A percentile compares a stretch with the other conserved stretches of the same genome.
phyloP scores from a whole-genome alignment of 1,284 basidiomycete genomes.

The Vanrija sp. region DNA sequence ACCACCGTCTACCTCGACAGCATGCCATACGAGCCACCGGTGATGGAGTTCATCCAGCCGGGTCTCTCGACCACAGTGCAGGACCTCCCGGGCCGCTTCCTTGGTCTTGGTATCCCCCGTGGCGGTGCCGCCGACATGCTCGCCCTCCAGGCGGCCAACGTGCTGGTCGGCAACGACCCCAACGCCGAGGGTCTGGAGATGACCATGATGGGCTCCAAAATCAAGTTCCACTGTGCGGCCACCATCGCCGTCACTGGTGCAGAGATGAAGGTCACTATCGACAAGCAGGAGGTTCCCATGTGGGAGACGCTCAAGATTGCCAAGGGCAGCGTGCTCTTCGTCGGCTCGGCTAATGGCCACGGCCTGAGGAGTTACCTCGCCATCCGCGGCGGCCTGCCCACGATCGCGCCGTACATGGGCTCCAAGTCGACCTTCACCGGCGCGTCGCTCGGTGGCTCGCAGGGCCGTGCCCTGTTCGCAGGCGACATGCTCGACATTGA shows the following conservation, averaged over 20 bases:
- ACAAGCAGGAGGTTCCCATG: slow-evolving; percentile 51
- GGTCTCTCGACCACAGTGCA: slow-evolving; percentile 64
- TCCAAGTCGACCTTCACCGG: slow-evolving; percentile 49
- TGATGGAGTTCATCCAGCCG: slow-evolving; percentile 58
- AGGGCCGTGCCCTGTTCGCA: slow-evolving; percentile 54
- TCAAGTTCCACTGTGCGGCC: slow-evolving; percentile 55
- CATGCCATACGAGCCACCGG: slow-evolving; percentile 42
- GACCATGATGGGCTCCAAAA: slow-evolving; percentile 41
- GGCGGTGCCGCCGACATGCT: slow-evolving; percentile 65
- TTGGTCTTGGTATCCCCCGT: slow-evolving; percentile 62
- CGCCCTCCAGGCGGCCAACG: slow-evolving; percentile 60
- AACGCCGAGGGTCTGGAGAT: slow-evolving; percentile 62
- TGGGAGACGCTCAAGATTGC: slow-evolving; percentile 57
- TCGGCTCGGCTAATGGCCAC: slow-evolving; percentile 49
- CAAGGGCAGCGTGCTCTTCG: slow-evolving; percentile 51
- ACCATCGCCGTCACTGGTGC: slow-evolving; percentile 61
- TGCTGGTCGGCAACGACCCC: slow-evolving; percentile 59
- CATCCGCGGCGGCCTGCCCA: slow-evolving; percentile 60
- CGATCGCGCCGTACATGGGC: slow-evolving; percentile 56
- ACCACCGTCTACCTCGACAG: slow-evolving; percentile 57
- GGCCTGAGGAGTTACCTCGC: slow-evolving; percentile 60
- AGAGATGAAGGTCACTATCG: slow-evolving; percentile 51
- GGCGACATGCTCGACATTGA: slow-evolving; percentile 46
- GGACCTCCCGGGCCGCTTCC: slow-evolving; percentile 59
- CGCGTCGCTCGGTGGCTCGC: slow-evolving; percentile 37